Evolutionary conservation across 2,329 filamentous ascomycete genomes (phyloP).

Genomic region (Leptographium lundbergii): DNA sequence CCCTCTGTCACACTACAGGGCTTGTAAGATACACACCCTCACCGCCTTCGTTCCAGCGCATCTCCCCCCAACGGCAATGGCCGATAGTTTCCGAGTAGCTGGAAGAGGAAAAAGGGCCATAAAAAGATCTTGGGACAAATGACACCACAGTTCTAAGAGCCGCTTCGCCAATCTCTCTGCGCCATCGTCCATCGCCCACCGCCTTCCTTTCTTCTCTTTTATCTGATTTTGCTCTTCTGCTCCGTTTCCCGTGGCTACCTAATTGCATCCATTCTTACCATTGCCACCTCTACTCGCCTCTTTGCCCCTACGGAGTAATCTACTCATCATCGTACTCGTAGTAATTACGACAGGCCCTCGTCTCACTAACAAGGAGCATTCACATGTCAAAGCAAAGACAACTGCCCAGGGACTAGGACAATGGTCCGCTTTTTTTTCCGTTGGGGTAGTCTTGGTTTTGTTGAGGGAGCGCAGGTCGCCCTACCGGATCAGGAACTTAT

Average conservation of each 20-base stretch:
- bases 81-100: neutral
- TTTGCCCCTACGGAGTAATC: neutral
- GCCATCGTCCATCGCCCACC: neutral
- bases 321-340: neutral
- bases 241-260: neutral
- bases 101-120: neutral
- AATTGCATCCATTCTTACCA: no score
- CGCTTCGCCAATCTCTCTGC: neutral
- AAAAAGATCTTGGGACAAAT: neutral
- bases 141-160: neutral
- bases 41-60: neutral
- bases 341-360: neutral
- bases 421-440: conserved; percentile 11
- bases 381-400: conserved; percentile 1
- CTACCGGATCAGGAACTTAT: neutral
- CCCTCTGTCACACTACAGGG: neutral
- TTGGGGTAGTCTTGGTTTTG: conserved; percentile 12
- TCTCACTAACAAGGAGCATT: neutral
- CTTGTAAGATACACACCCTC: neutral
- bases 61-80: neutral
- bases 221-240: neutral
- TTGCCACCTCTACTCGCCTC: no score
- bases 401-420: neutral
- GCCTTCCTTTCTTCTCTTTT: neutral
- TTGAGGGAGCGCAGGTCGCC: conserved; percentile 6